Base-by-base conservation (phyloP, 352 stramenopile species). In the Nothophytophthora sp. region DNA sequence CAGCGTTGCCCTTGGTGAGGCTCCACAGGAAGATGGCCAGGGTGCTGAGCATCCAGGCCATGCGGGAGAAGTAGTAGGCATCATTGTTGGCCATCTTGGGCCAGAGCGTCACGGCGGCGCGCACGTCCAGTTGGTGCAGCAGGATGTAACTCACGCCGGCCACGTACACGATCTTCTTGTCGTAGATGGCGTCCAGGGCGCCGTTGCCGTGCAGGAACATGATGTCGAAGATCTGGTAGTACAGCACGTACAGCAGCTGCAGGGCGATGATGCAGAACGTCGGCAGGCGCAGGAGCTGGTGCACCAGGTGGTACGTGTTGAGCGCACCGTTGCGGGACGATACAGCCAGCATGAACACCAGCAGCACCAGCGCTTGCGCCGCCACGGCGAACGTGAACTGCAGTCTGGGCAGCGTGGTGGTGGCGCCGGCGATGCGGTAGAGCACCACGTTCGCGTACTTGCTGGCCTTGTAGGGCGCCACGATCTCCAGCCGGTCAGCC, bases 51-150 rank as follows among this genome's bases (percentile, higher is more conserved):
- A 76, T 76, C 66, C 66, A 76, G 7, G 49, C 45, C 30, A 72
- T 58, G 12, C 66, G 50, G 8, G 44, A 40, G 19, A 66, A 60
- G 27, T 75, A 75, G 23, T 59, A 75, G 24, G 66, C 54, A 54
- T 75, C 66, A 18, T 76, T 76, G 41, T 76, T 76, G 15, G 61
- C 53, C 66, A 76, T 72, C 32, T 70, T 70, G 2, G 60, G 60
- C 66, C 66, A 75, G 4, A 75, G 35, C 15, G 61, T 69, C 32
- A 68, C 66, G 2, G 61, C 66, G 3, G 60, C 46, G n/a, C 56
- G 66, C 16, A 75, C 66, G 27, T 75, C 66, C 1, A 68, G 46
- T 24, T 75, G 66, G 27, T 75, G 66, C 18, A 75, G 42, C 6
- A 75, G 36, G 20, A 75, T 68, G 44, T 58, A 71, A 27, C 50